phyloP scores from a whole-genome alignment of 768 basidiomycete species.

The Scleroderma bovista region DNA sequence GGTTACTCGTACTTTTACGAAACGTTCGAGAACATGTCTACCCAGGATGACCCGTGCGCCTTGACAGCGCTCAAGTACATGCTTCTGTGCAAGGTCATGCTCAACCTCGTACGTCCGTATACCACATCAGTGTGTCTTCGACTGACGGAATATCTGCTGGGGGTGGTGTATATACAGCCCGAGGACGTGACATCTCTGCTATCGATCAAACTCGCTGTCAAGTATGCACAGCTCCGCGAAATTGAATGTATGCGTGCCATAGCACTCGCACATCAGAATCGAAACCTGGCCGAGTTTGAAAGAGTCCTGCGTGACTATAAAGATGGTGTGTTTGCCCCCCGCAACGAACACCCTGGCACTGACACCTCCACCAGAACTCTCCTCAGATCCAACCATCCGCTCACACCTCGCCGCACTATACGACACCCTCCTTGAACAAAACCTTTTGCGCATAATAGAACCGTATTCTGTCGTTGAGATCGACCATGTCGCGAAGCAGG shows the following conservation, averaged over 20 bases:
- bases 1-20: constrained; percentile 98
- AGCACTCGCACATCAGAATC: constrained; percentile 88
- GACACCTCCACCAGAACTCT: constrained; percentile 59
- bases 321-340: constrained; percentile 45
- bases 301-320: constrained; percentile 81
- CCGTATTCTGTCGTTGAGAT: constrained; percentile 93
- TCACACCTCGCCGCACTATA: constrained; percentile 92
- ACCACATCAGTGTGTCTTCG: too few relatives aligned
- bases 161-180: constrained; percentile 47
- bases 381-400: constrained; percentile 92
- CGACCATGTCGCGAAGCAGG: constrained; percentile 77
- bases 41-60: constrained; percentile 71
- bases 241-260: constrained; percentile 96
- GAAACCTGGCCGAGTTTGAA: constrained; percentile 88
- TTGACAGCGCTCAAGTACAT: constrained; percentile 93
- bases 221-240: constrained; percentile 82
- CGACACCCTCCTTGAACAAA: constrained; percentile 94
- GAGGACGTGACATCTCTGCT: constrained; percentile 90
- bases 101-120: constrained; percentile 67
- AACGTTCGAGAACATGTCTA: constrained; percentile 83
- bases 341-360: constrained; percentile 36
- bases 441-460: constrained; percentile 91
- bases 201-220: constrained; percentile 79
- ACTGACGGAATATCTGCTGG: neutral
- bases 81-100: constrained; percentile 97